Conservation (phyloP, 192 early-diverging fungal species). For the Phycomyces nitens region DNA sequence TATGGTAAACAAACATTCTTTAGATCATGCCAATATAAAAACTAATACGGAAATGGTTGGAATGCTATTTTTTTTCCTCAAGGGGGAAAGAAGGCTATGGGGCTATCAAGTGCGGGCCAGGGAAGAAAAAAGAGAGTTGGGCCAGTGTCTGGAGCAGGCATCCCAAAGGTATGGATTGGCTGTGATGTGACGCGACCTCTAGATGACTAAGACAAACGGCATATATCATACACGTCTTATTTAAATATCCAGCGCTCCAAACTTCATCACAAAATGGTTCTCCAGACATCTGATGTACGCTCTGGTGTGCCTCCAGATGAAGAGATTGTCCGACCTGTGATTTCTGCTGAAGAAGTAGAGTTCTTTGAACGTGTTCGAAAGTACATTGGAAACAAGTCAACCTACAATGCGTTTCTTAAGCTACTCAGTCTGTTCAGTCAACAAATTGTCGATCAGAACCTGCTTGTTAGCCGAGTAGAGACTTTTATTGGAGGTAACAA, state of each 20-base stretch:
- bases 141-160: neutral
- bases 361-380: conserved; percentile 92
- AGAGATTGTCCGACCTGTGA: conserved; percentile 18
- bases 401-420: conserved; percentile 95
- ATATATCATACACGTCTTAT: neutral
- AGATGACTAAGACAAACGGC: neutral
- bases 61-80: neutral
- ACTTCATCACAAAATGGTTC: neutral
- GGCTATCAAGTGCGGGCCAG: neutral
- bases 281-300: conserved; percentile 13
- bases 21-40: neutral
- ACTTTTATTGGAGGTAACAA: conserved; percentile 78
- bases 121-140: conserved; percentile 9
- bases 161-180: neutral
- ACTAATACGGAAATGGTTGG: neutral
- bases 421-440: conserved; percentile 90
- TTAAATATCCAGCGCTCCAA: conserved; percentile 5
- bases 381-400: conserved; percentile 77
- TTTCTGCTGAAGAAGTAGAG: conserved; percentile 75
- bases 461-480: conserved; percentile 81
- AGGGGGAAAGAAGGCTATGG: neutral
- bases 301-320: conserved; percentile 2
- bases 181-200: too few relatives aligned
- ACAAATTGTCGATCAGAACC: conserved; percentile 84
- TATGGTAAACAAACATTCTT: neutral